Conservation (phyloP, 257 asterid species). For the Solanum bukasovii region DNA sequence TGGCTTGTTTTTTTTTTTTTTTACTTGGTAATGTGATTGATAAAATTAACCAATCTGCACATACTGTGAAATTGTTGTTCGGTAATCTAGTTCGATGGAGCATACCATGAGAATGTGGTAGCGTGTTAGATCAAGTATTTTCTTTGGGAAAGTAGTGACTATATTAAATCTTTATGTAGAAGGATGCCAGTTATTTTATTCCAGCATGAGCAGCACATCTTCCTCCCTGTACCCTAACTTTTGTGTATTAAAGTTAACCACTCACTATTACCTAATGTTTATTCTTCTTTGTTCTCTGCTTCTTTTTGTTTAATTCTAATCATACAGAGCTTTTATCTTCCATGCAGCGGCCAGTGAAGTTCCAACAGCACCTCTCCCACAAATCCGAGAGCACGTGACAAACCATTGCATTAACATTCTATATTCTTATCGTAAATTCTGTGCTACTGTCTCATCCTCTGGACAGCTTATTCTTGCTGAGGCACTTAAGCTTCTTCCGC, state of each 20-base stretch:
- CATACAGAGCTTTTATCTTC: background rate
- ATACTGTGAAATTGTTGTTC: background rate
- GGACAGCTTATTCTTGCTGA: slow-evolving; percentile 95
- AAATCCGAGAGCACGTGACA: slow-evolving; percentile 81
- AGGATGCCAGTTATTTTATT: background rate
- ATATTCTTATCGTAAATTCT: slow-evolving; percentile 76
- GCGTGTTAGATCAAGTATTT: background rate
- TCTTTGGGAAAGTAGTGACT: background rate
- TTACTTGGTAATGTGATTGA: background rate
- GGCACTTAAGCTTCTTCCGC: slow-evolving; percentile 89
- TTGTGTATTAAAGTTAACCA: background rate
- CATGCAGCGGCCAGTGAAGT: slow-evolving; percentile 76
- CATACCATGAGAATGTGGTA: background rate
- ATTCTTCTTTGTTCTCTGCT: background rate
- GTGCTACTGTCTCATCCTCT: slow-evolving; percentile 87
- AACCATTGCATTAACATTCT: slow-evolving; percentile 76
- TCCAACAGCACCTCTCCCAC: slow-evolving; percentile 63
- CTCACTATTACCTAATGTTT: background rate
- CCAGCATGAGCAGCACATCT: background rate
- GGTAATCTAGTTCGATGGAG: background rate
- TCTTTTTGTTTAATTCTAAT: background rate
- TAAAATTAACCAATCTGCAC: background rate
- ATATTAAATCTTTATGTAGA: background rate
- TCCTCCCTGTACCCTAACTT: background rate
- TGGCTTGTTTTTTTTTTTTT: background rate